A percentile compares a stretch with the other conserved stretches of the same genome.
Conservation (phyloP, 495 filamentous ascomycete genomes). For the Cudoniella acicularis region DNA sequence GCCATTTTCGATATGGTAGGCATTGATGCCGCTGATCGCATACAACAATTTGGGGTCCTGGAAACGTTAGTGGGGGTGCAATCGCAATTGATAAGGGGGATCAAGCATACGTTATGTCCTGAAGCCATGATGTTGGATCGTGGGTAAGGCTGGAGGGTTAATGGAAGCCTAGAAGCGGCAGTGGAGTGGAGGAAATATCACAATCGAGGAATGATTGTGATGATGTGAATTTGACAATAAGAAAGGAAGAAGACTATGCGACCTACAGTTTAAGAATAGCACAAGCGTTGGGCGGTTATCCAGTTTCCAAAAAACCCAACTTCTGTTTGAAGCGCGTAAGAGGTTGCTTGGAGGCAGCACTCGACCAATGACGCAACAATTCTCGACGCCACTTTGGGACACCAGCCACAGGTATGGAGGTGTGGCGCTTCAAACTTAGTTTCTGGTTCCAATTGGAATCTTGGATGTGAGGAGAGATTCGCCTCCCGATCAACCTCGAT, state of each 20-base stretch:
- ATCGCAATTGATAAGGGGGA: not conserved
- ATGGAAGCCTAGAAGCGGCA: too few relatives aligned
- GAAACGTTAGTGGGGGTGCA: not conserved
- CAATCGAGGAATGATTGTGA: not conserved
- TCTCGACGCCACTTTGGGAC: too few relatives aligned
- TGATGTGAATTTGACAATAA: not conserved
- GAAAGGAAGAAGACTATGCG: not conserved
- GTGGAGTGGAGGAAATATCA: not conserved
- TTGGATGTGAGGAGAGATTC: too few relatives aligned
- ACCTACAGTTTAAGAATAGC: not conserved
- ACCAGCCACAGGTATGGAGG: too few relatives aligned
- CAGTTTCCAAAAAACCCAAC: not conserved
- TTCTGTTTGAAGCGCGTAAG: not conserved
- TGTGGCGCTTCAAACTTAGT: not conserved
- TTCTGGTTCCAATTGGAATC: too few relatives aligned
- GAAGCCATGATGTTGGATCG: slow-evolving; percentile 36
- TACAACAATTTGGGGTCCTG: slow-evolving; percentile 76
- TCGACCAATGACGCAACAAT: not conserved
- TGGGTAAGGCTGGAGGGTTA: not conserved
- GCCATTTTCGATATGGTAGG: slow-evolving; percentile 85
- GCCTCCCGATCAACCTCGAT: too few relatives aligned
- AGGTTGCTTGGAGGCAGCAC: not conserved
- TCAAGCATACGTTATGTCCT: slow-evolving; percentile 45
- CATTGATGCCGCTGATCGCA: slow-evolving; percentile 76
- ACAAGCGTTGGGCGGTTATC: not conserved